Conservation (phyloP, 2,329 filamentous ascomycete species). For the Ophiostoma piceae region DNA sequence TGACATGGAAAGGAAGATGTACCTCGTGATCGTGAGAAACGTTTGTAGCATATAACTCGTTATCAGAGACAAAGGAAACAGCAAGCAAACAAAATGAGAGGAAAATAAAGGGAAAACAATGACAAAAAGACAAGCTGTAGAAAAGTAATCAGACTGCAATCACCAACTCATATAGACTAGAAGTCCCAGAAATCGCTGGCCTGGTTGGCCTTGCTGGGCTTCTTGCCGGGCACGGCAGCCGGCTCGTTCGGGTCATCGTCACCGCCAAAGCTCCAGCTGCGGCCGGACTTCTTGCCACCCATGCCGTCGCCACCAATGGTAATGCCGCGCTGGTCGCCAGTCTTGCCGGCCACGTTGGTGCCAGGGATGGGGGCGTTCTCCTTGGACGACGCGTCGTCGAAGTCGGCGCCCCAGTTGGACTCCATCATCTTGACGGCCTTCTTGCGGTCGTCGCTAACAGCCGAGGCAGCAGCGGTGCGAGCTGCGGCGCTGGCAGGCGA, state of each 20-base stretch:
- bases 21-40: constrained; percentile 4
- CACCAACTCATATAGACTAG: constrained; percentile 29
- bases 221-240: constrained; percentile 38
- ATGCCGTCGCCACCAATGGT: constrained; percentile 59
- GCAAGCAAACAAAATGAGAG: neutral
- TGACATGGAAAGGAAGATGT: neutral
- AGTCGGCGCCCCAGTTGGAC: constrained; percentile 50
- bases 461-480: constrained; percentile 35
- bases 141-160: neutral
- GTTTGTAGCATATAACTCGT: constrained; percentile 8
- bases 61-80: constrained; percentile 6
- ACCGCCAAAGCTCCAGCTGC: constrained; percentile 56
- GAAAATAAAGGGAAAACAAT: neutral
- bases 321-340: constrained; percentile 37
- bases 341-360: constrained; percentile 22
- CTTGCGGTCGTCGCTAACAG: constrained; percentile 53
- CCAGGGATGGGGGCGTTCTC: constrained; percentile 44
- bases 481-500: constrained; percentile 32
- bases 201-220: constrained; percentile 36
- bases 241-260: constrained; percentile 43
- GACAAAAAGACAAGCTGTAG: neutral
- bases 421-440: constrained; percentile 72
- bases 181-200: constrained; percentile 45
- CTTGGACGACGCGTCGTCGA: constrained; percentile 47
- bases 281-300: constrained; percentile 53